Evolutionary conservation across 2,329 filamentous ascomycete genomes (phyloP), one percentile per base, ranked within the genome.

Genomic region (Hirsutella rhossiliensis): DNA sequence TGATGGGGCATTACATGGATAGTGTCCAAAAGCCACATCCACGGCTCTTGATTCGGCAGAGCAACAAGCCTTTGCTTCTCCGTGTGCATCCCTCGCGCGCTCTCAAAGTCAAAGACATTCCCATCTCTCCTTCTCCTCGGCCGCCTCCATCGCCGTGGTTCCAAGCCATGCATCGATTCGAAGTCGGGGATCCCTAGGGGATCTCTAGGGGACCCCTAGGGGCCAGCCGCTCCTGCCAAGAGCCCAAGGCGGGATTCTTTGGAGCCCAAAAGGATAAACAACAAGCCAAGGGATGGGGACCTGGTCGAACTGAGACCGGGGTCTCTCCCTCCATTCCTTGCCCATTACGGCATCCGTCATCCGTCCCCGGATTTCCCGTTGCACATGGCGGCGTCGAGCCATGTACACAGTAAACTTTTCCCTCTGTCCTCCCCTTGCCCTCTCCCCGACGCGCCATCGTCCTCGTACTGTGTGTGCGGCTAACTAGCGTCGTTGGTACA

Each of bases 261-360:
- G 34, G 34, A 17, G 31, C 31, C n/a, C n/a, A 15, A 15, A 34
- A 5, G 8, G 31, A 34, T 11, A 11, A 13, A 34, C 2, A 34
- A 34, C 4, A 15, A 7, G 34, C 13, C 29, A 20, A 30, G 18
- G 27, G 20, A 17, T 27, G 18, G n/a, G 18, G 19, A 17, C 29
- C 17, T 41, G 40, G 40, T 41, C 29, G 29, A 32, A 41, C 40
- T 41, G 40, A 41, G 40, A 41, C 40, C 18, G 30, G 18, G 40
- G 29, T 41, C 28, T 15, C 27, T 30, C 18, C 15, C 34, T 15
- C 28, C 29, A 41, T 41, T 41, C 29, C 40, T 18, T 31, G 40
- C 19, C 34, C 34, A 6, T 27, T 7, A 27, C 23, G 23, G 23
- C 23, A 27, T 17, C 40, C 40, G 29, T 34, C 29, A 41, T 40